These are phyloP conservation scores for Pythium utonaiense DNA, from an alignment of 352 stramenopile species.

Conservation along the genomic window DNA sequence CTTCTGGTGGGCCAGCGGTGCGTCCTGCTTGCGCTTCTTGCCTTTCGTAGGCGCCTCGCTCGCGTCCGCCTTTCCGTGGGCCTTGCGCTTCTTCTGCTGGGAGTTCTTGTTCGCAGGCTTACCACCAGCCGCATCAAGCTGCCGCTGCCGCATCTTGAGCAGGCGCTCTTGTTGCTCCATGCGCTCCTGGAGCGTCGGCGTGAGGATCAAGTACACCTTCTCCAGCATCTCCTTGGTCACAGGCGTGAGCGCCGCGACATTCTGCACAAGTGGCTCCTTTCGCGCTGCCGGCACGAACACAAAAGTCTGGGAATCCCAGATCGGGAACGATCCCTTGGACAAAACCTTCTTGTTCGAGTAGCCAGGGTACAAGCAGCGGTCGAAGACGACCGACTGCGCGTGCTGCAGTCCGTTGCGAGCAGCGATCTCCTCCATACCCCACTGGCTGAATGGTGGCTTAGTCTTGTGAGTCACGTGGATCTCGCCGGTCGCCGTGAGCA, in stretches of 20 bases:
- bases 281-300: conserved; percentile 73
- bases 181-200: conserved; percentile 51
- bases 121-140: conserved; percentile 26
- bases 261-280: conserved; percentile 12
- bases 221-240: conserved; percentile 63
- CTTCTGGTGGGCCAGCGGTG: conserved; percentile 33
- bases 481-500: conserved; percentile 70
- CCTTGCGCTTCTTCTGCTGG: conserved; percentile 25
- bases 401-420: conserved; percentile 42
- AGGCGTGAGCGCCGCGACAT: conserved; percentile 24
- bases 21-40: conserved; percentile 21
- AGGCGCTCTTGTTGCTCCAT: conserved; percentile 30
- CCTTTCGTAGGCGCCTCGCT: not conserved
- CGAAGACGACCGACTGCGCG: conserved; percentile 88
- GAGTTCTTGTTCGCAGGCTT: conserved; percentile 16
- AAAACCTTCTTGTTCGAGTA: conserved; percentile 97
- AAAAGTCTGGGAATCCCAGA: conserved; percentile 94
- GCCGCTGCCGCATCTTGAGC: conserved; percentile 26
- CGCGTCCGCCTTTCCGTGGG: conserved; percentile 4
- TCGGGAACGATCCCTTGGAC: conserved; percentile 94
- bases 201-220: conserved; percentile 64
- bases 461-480: conserved; percentile 97
- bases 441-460: conserved; percentile 88
- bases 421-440: conserved; percentile 76
- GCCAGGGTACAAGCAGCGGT: conserved; percentile 88